Percentiles rank a stretch among this genome's conserved stretches.
Conservation (phyloP, 495 filamentous ascomycete species). For the Penicillium goetzii region DNA sequence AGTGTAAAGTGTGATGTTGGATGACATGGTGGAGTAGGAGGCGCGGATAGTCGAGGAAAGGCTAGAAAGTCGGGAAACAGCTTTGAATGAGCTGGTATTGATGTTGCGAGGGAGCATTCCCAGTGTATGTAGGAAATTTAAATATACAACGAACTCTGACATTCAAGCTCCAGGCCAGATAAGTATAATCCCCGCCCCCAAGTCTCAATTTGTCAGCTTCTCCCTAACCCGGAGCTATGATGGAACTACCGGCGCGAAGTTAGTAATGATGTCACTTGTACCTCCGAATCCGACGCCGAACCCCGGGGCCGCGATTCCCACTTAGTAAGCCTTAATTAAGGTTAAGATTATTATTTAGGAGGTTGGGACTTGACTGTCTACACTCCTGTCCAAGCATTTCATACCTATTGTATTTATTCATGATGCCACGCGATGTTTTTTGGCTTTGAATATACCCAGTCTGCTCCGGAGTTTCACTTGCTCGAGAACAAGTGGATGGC, state of each 20-base stretch:
- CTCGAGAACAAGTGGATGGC: background rate
- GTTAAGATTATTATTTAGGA: background rate
- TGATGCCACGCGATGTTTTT: background rate
- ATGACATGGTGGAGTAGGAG: constrained; percentile 29
- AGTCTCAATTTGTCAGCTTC: background rate
- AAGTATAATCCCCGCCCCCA: background rate
- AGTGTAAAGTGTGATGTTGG: constrained; percentile 44
- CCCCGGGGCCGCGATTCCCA: background rate
- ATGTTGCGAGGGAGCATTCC: constrained; percentile 20
- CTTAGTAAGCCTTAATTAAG: background rate
- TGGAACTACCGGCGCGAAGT: no score
- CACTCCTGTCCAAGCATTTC: background rate
- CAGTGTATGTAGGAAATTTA: background rate
- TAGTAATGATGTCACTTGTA: background rate
- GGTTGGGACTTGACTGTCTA: background rate
- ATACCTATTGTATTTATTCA: no score
- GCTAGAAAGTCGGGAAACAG: constrained; percentile 18
- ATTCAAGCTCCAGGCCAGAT: background rate
- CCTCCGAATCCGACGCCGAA: background rate
- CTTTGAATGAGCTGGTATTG: constrained; percentile 14
- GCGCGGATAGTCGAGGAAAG: constrained; percentile 17
- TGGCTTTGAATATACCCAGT: background rate
- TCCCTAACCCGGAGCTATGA: no score
- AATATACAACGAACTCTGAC: background rate
- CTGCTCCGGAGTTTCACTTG: background rate